A percentile compares a stretch with the other conserved stretches of the same genome.
phyloP scores from a whole-genome alignment of 2,329 filamentous ascomycete genomes.

The Thielaviopsis punctulata region DNA sequence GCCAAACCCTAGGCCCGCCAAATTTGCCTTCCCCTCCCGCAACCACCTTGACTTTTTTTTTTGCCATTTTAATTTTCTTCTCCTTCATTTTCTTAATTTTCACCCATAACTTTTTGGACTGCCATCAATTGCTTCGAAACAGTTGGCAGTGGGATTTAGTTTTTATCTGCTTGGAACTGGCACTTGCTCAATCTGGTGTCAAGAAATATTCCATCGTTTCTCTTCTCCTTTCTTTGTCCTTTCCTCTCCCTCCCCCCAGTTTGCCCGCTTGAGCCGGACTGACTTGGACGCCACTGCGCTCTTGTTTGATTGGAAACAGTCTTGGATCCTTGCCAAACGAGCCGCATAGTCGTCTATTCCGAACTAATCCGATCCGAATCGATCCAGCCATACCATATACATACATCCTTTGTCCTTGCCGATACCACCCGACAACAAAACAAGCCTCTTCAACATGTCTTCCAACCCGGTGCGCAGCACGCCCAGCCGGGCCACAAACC shows the following conservation, averaged over 20 bases:
- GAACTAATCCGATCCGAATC: neutral
- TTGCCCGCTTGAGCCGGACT: neutral
- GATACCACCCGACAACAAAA: neutral
- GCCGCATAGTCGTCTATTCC: neutral
- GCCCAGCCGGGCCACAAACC: conserved; percentile 42
- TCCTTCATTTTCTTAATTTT: neutral
- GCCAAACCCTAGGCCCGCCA: neutral
- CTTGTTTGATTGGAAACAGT: neutral
- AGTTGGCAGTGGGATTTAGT: neutral
- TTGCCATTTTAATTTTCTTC: neutral
- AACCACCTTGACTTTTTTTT: neutral
- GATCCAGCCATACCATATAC: neutral
- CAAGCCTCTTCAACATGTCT: conserved; percentile 18
- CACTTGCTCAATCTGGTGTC: neutral
- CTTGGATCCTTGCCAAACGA: neutral
- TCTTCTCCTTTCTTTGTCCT: neutral
- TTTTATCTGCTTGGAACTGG: neutral
- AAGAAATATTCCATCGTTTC: neutral
- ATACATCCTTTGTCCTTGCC: neutral
- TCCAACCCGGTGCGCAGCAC: conserved; percentile 53
- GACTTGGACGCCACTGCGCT: neutral
- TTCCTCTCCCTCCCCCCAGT: neutral
- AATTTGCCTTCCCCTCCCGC: neutral
- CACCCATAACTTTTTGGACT: neutral
- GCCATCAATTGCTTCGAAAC: neutral